These are phyloP conservation scores for Verbascum thapsus DNA, from an alignment of 257 asterid genomes.

Conservation along the genomic window DNA sequence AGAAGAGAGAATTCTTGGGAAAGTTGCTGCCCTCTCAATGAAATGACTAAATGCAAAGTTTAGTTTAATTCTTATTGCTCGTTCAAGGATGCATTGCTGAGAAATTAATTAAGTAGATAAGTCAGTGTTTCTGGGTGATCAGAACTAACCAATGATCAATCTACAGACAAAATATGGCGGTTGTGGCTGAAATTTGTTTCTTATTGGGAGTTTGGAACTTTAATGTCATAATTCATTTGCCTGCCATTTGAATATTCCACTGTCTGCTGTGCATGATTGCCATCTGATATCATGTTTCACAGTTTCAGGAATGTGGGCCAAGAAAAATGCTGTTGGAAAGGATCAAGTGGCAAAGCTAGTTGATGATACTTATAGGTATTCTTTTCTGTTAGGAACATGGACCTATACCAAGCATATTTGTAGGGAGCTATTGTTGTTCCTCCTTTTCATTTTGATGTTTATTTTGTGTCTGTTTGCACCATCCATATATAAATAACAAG, in stretches of 20 bases:
- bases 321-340: conserved; percentile 72
- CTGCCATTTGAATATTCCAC: conserved; percentile 9
- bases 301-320: conserved; percentile 81
- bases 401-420: no score
- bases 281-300: conserved; percentile 26
- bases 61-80: conserved; percentile 6
- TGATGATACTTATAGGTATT: conserved; percentile 86
- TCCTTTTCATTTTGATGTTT: background rate
- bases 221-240: background rate
- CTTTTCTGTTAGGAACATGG: conserved; percentile 22
- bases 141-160: background rate
- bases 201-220: background rate
- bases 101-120: conserved; percentile 16
- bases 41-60: conserved; percentile 5
- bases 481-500: background rate
- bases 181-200: conserved; percentile 10
- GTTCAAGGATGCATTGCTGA: conserved; percentile 11
- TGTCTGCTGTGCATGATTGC: conserved; percentile 3
- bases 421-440: no score
- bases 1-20: conserved; percentile 19
- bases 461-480: conserved; percentile 2
- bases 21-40: conserved; percentile 12
- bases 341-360: conserved; percentile 82
- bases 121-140: background rate
- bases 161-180: background rate